Conservation (phyloP, 208 protist species). For the Balamuthia mandrillaris region DNA sequence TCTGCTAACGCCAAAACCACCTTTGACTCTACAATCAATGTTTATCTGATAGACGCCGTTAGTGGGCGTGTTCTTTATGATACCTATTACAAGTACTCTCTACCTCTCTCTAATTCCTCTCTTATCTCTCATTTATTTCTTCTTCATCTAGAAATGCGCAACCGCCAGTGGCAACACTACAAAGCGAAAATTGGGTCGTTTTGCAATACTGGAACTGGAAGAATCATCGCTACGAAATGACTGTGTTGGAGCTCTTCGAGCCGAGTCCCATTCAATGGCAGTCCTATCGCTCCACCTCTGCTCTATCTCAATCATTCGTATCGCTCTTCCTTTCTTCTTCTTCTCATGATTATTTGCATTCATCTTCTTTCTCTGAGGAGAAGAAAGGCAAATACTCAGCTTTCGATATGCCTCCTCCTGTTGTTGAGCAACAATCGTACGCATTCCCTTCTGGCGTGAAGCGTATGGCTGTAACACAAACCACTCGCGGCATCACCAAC, state of each 20-base stretch:
- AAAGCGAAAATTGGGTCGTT: constrained; percentile 57
- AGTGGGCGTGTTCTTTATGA: constrained; percentile 43
- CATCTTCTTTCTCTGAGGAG: neutral
- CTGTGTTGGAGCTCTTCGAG: constrained; percentile 49
- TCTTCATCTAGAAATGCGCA: neutral
- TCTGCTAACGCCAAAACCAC: neutral
- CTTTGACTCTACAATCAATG: neutral
- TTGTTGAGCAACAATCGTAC: neutral
- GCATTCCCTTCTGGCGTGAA: constrained; percentile 5
- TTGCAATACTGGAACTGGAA: constrained; percentile 38
- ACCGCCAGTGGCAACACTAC: constrained; percentile 26
- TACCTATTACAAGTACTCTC: neutral
- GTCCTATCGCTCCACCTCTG: no score
- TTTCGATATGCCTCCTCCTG: no score
- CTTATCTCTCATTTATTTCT: neutral
- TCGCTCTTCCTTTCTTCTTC: no score
- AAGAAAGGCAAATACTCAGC: neutral
- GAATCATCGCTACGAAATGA: constrained; percentile 35
- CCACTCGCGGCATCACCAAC: constrained; percentile 24
- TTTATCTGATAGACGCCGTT: constrained; percentile 46
- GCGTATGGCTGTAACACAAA: constrained; percentile 15
- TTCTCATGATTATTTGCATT: no score
- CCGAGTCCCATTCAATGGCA: no score
- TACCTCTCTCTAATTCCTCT: neutral
- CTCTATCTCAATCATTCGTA: no score